A percentile compares a stretch with the other conserved stretches of the same genome.
These are phyloP conservation scores for Lipomyces orientalis DNA, from an alignment of 805 yeast species.

Conservation along the genomic window DNA sequence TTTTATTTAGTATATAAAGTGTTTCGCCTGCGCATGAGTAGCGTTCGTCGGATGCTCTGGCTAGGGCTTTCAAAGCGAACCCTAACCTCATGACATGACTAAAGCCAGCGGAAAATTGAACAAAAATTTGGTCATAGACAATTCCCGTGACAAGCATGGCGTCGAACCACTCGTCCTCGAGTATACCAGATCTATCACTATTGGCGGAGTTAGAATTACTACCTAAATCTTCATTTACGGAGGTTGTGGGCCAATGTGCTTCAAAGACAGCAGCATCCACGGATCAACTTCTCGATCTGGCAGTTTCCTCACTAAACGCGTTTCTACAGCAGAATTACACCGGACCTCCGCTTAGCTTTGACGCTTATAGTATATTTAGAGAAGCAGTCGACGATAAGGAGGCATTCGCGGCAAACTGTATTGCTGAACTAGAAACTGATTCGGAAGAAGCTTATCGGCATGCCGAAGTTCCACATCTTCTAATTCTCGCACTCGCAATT, in stretches of 20 bases:
- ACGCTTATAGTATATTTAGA: constrained; percentile 44
- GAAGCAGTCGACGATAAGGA: constrained; percentile 40
- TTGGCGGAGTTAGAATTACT: neutral
- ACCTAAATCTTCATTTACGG: neutral
- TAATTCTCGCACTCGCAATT: constrained; percentile 52
- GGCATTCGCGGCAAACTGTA: constrained; percentile 38
- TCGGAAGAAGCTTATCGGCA: constrained; percentile 78
- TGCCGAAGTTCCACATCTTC: constrained; percentile 56
- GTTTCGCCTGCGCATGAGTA: neutral
- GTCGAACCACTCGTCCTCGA: neutral
- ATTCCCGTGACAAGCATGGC: neutral
- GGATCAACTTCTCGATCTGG: constrained; percentile 4
- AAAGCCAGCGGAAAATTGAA: neutral
- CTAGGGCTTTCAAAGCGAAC: no score
- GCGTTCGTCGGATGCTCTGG: no score
- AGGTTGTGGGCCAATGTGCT: neutral
- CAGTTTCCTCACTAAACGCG: constrained; percentile 58
- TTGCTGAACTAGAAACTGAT: constrained; percentile 55
- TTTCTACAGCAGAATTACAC: constrained; percentile 81
- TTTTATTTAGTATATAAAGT: neutral
- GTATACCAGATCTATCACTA: neutral
- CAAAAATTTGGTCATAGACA: neutral
- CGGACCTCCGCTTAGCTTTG: constrained; percentile 68
- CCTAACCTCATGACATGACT: neutral
- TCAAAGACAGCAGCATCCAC: neutral